These are phyloP conservation scores for Ajuga reptans DNA, from an alignment of 305 asterid species.

Conservation along the genomic window DNA sequence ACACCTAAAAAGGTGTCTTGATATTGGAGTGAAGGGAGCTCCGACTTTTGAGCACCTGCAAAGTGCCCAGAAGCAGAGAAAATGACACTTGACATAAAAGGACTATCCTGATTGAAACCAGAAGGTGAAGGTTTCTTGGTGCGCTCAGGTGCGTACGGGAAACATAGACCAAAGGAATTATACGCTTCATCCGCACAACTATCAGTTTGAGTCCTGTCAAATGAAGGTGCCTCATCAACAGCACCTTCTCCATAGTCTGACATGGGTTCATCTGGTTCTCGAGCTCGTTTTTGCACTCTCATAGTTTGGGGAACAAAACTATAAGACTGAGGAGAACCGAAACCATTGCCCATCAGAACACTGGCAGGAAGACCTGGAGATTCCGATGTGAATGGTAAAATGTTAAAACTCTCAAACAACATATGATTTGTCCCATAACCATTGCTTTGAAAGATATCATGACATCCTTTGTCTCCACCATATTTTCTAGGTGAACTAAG, in stretches of 20 bases:
- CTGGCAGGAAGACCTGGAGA: conserved; percentile 27
- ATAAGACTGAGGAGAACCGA: conserved; percentile 33
- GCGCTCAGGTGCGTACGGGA: conserved; percentile 32
- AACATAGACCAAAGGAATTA: conserved; percentile 31
- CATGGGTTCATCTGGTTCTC: conserved; percentile 35
- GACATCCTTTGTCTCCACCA: conserved; percentile 35
- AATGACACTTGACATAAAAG: conserved; percentile 32
- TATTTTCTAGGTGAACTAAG: conserved; percentile 30
- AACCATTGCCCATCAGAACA: conserved; percentile 28
- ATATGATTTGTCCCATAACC: conserved; percentile 35
- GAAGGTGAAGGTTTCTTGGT: conserved; percentile 30
- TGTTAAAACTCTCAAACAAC: conserved; percentile 38
- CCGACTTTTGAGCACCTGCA: conserved; percentile 48
- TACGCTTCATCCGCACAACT: conserved; percentile 28
- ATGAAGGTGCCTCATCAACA: conserved; percentile 22
- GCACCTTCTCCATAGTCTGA: conserved; percentile 26
- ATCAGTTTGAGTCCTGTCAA: conserved; percentile 28
- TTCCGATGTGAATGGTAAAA: conserved; percentile 27
- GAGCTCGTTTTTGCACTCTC: conserved; percentile 29
- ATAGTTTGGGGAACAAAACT: conserved; percentile 33
- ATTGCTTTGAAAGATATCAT: conserved; percentile 33
- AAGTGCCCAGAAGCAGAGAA: conserved; percentile 55
- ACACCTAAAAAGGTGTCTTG: conserved; percentile 30
- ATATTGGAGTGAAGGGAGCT: conserved; percentile 80
- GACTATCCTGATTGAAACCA: conserved; percentile 33